Evolutionary conservation across 2,329 filamentous ascomycete species (phyloP).

Genomic region (Sporothrix brunneoviolacea): DNA sequence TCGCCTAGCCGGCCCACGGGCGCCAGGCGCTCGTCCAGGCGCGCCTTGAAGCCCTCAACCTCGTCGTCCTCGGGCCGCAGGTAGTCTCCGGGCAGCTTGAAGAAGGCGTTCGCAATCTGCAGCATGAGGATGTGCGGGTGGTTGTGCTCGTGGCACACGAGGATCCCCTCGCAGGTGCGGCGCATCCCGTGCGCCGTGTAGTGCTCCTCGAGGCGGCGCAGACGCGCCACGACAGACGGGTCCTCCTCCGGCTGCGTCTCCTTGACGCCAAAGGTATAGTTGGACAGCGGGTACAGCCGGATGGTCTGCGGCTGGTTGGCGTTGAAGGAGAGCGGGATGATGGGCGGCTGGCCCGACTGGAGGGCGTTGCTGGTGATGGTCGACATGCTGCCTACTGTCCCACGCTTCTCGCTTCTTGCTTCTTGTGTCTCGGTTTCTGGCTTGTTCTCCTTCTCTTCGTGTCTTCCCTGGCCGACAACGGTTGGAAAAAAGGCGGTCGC

Average conservation of each 20-base stretch:
- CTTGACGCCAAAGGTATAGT: conserved; percentile 98
- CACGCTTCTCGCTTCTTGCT: too few relatives aligned
- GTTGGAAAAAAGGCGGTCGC: too few relatives aligned
- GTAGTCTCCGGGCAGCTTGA: conserved; percentile 97
- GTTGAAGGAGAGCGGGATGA: conserved; percentile 76
- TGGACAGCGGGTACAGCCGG: conserved; percentile 87
- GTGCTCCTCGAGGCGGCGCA: conserved; percentile 94
- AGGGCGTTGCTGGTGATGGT: conserved; percentile 71
- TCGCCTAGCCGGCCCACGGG: conserved; percentile 83
- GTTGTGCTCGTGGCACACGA: conserved; percentile 98
- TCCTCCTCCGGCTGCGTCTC: conserved; percentile 98
- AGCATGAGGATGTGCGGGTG: conserved; percentile 98
- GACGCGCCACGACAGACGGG: conserved; percentile 83
- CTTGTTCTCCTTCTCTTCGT: neutral
- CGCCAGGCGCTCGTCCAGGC: conserved; percentile 87
- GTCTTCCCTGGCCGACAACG: too few relatives aligned
- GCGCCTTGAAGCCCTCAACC: conserved; percentile 86
- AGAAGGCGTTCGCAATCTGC: conserved; percentile 98
- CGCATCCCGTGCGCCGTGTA: conserved; percentile 91
- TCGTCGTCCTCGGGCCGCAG: conserved; percentile 84
- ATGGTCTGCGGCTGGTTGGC: conserved; percentile 84
- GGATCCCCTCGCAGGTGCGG: conserved; percentile 90
- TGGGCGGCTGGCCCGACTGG: conserved; percentile 72
- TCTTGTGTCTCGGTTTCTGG: neutral
- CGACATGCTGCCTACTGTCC: conserved; percentile 75